Percentiles rank a stretch among this genome's conserved stretches.
phyloP scores from a whole-genome alignment of 2,329 filamentous ascomycete species.

The Aspergillus neotritici region DNA sequence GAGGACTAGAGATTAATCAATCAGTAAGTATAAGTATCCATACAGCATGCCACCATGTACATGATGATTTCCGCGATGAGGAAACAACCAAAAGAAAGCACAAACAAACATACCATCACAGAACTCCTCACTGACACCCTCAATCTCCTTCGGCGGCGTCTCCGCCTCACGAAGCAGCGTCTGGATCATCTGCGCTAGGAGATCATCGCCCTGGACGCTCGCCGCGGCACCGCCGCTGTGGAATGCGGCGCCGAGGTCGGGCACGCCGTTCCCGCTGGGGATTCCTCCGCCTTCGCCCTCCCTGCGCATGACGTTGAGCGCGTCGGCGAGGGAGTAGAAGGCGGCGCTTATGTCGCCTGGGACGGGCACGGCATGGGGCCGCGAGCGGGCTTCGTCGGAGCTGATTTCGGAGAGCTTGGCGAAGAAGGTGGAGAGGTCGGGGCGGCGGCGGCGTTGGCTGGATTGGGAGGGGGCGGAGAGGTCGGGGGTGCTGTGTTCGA shows the following conservation, averaged over 20 bases:
- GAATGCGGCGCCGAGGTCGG: conserved; percentile 1
- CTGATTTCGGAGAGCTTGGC: conserved; percentile 55
- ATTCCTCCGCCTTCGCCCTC: conserved; percentile 30
- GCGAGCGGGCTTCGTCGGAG: conserved; percentile 44
- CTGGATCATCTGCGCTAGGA: conserved; percentile 53
- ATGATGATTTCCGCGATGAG: too few species aligned
- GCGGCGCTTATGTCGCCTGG: conserved; percentile 57
- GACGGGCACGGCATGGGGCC: conserved; percentile 55
- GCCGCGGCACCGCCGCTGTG: conserved; percentile 16
- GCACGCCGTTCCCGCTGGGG: conserved; percentile 31
- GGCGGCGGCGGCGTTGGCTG: conserved; percentile 46
- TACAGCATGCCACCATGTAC: too few species aligned
- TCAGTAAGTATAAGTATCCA: conserved; percentile 2
- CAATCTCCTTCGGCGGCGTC: conserved; percentile 54
- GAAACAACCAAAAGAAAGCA: not conserved
- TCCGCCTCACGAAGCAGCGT: conserved; percentile 52
- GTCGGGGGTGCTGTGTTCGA: conserved; percentile 39
- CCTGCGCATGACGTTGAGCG: conserved; percentile 53
- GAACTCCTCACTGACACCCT: conserved; percentile 58
- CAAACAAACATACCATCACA: conserved; percentile 43
- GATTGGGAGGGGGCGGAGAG: conserved; percentile 18
- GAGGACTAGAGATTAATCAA: conserved; percentile 38
- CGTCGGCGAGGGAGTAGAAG: conserved; percentile 56
- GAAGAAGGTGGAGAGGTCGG: conserved; percentile 62
- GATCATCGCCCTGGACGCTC: conserved; percentile 28